Percentiles rank a stretch among this genome's conserved stretches.
These are phyloP conservation scores for Aspergillus affinis DNA, from an alignment of 495 filamentous ascomycete species.

Conservation along the genomic window DNA sequence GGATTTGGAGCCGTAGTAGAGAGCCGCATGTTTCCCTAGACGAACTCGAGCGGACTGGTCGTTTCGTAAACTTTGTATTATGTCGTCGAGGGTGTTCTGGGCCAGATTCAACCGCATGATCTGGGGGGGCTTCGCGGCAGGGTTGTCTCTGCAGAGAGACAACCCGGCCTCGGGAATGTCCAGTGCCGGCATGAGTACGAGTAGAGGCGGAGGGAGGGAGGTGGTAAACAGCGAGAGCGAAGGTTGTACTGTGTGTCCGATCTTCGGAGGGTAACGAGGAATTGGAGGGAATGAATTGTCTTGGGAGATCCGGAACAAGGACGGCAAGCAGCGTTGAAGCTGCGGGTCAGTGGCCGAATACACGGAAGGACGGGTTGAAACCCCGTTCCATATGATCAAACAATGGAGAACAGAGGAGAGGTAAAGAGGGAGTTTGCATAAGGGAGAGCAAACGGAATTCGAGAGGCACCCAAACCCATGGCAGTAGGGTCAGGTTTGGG, in stretches of 20 bases:
- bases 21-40: slow-evolving; percentile 47
- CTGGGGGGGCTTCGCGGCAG: slow-evolving; percentile 38
- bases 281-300: slow-evolving; percentile 16
- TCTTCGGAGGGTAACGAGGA: slow-evolving; percentile 15
- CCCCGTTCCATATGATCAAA: slow-evolving; percentile 44
- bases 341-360: slow-evolving; percentile 49
- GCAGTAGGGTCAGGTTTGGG: slow-evolving; percentile 14
- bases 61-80: slow-evolving; percentile 64
- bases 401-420: slow-evolving; percentile 20
- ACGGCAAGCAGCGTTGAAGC: slow-evolving; percentile 45
- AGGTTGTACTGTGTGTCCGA: not conserved
- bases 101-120: slow-evolving; percentile 65
- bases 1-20: slow-evolving; percentile 53
- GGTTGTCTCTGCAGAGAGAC: slow-evolving; percentile 45
- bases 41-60: slow-evolving; percentile 57
- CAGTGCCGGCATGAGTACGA: slow-evolving; percentile 42
- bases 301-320: slow-evolving; percentile 29
- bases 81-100: slow-evolving; percentile 65
- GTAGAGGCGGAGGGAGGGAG: slow-evolving; percentile 14
- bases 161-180: slow-evolving; percentile 48
- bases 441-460: slow-evolving; percentile 23
- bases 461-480: slow-evolving; percentile 26
- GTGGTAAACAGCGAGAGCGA: slow-evolving; percentile 8
- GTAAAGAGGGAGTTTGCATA: slow-evolving; percentile 26
- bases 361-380: slow-evolving; percentile 35